Evolutionary conservation across 345 rosid species (phyloP).

Genomic region (Euphorbia peplus): DNA sequence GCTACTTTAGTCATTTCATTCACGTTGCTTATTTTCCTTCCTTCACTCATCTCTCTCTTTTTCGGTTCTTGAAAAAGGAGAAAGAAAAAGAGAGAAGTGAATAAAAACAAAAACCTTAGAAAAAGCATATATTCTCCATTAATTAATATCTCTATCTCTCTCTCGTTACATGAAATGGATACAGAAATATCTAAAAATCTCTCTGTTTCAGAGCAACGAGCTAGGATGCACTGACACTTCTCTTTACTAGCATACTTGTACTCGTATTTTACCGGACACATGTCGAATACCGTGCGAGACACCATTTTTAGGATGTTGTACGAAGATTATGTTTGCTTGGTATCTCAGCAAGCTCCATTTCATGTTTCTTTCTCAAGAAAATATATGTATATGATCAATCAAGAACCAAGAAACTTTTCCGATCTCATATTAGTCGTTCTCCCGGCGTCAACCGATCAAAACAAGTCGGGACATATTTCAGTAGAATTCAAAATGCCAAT

Average conservation of each 20-base stretch:
- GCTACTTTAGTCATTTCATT: neutral
- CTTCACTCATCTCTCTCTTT: neutral
- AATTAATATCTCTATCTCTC: neutral
- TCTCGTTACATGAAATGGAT: neutral
- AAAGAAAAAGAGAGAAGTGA: neutral
- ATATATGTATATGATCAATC: neutral
- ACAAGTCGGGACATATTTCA: neutral
- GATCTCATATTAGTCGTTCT: neutral
- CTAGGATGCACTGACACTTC: no score
- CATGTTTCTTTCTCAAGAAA: slow-evolving; percentile 3
- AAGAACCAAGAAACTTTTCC: neutral
- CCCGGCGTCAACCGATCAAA: neutral
- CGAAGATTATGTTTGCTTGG: no score
- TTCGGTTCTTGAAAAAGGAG: neutral
- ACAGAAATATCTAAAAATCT: neutral
- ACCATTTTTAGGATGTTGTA: no score
- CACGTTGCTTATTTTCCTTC: neutral
- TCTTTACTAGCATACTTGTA: no score
- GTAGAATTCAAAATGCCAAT: neutral
- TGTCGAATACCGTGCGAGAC: no score
- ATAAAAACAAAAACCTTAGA: neutral
- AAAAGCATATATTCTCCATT: neutral
- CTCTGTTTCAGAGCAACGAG: neutral
- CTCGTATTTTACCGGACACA: no score
- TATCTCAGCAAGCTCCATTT: neutral